These are phyloP conservation scores for Auricularia cornea DNA, from an alignment of 768 basidiomycete species.

Conservation along the genomic window DNA sequence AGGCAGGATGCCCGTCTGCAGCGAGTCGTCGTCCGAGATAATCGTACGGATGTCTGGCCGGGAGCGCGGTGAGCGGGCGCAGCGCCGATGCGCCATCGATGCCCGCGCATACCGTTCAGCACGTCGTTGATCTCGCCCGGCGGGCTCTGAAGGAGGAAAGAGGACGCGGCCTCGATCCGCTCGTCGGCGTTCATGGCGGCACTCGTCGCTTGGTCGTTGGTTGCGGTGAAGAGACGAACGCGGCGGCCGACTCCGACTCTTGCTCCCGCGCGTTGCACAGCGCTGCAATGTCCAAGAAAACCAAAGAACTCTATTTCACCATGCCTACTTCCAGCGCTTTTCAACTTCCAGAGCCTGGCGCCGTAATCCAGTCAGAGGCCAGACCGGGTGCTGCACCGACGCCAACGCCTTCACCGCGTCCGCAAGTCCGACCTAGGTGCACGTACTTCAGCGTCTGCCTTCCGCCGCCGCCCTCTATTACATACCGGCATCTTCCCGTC, in stretches of 20 bases:
- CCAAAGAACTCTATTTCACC: too few species aligned
- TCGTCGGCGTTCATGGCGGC: slow-evolving; percentile 48
- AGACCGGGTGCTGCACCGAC: too few species aligned
- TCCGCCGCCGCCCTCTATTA: too few species aligned
- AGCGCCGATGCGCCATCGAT: not conserved
- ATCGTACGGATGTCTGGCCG: slow-evolving; percentile 79
- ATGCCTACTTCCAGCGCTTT: too few species aligned
- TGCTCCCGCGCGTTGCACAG: not conserved
- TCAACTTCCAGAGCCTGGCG: too few species aligned
- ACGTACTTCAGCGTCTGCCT: too few species aligned
- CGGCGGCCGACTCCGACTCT: not conserved
- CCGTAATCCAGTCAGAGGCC: too few species aligned
- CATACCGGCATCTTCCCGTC: too few species aligned
- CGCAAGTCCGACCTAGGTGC: too few species aligned
- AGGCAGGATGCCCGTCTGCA: slow-evolving; percentile 69
- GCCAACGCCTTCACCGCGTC: too few species aligned
- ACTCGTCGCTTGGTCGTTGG: too few species aligned
- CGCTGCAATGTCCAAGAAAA: not conserved
- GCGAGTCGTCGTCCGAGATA: slow-evolving; percentile 75
- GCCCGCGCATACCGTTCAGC: slow-evolving; percentile 53
- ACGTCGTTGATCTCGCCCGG: slow-evolving; percentile 98
- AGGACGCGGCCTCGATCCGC: slow-evolving; percentile 63
- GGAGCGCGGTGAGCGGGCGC: slow-evolving; percentile 7
- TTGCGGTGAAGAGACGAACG: not conserved
- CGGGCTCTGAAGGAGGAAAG: slow-evolving; percentile 81